phyloP scores from a whole-genome alignment of 352 stramenopile genomes.

The Elongisporangium anandrum region DNA sequence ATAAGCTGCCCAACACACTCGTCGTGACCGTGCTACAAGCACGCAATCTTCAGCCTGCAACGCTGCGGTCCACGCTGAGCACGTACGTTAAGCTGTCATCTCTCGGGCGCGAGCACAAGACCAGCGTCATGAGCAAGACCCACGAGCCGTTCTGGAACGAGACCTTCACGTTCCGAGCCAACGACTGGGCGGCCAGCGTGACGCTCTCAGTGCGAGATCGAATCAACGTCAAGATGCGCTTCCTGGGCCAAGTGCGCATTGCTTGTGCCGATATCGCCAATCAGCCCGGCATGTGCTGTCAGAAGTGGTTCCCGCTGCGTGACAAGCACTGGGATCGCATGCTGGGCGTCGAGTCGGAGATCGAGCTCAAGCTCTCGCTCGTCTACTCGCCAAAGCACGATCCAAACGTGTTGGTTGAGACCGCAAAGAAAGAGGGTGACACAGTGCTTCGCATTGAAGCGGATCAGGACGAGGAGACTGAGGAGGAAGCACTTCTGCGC shows the following conservation, averaged over 20 bases:
- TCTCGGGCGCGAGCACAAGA: conserved; percentile 62
- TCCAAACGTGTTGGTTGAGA: conserved; percentile 17
- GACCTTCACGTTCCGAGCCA: conserved; percentile 64
- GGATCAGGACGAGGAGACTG: conserved; percentile 76
- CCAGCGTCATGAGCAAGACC: conserved; percentile 56
- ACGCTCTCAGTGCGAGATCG: conserved; percentile 67
- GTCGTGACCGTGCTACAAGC: conserved; percentile 70
- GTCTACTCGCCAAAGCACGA: conserved; percentile 69
- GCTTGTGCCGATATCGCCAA: conserved; percentile 47
- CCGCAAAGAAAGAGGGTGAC: conserved; percentile 12
- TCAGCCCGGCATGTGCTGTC: conserved; percentile 49
- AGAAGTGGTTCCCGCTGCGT: conserved; percentile 52
- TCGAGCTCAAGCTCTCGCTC: conserved; percentile 69
- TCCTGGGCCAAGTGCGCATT: conserved; percentile 58
- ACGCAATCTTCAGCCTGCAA: conserved; percentile 33
- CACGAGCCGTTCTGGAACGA: conserved; percentile 73
- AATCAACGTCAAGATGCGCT: conserved; percentile 69
- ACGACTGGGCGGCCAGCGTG: conserved; percentile 61
- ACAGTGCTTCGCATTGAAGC: conserved; percentile 26
- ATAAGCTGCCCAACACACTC: conserved; percentile 67
- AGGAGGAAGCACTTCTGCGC: conserved; percentile 43
- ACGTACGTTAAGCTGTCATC: conserved; percentile 75
- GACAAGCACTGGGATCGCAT: conserved; percentile 42
- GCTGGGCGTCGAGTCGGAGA: conserved; percentile 38
- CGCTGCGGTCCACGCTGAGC: conserved; percentile 56